phyloP scores from a whole-genome alignment of 345 rosid species.

The Camelina laxa region DNA sequence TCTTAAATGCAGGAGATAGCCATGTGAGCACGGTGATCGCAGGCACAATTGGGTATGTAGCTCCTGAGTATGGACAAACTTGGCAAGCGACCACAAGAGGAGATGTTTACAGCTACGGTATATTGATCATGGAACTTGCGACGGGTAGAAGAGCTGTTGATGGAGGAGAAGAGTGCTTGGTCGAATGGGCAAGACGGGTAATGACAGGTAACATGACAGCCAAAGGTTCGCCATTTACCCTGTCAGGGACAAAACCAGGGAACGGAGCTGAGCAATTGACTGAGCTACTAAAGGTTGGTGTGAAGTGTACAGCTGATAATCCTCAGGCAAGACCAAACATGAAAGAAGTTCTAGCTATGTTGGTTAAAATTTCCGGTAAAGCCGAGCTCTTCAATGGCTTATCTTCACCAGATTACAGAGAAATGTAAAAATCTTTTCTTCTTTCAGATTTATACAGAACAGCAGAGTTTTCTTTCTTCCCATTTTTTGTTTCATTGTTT shows the following conservation, averaged over 20 bases:
- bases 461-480: constrained; percentile 24
- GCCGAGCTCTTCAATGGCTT: constrained; percentile 47
- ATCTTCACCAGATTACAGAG: constrained; percentile 44
- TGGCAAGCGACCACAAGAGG: constrained; percentile 95
- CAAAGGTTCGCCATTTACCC: constrained; percentile 51
- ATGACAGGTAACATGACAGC: constrained; percentile 50
- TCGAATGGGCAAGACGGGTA: constrained; percentile 83
- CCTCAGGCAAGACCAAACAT: constrained; percentile 90
- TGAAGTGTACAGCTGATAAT: constrained; percentile 72
- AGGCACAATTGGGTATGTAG: constrained; percentile 91
- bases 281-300: constrained; percentile 65
- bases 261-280: constrained; percentile 71
- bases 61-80: constrained; percentile 95
- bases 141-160: constrained; percentile 87
- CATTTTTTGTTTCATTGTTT: constrained; percentile 34
- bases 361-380: constrained; percentile 54
- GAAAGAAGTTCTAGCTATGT: constrained; percentile 78
- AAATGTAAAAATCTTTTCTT: constrained; percentile 40
- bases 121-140: constrained; percentile 83
- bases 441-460: constrained; percentile 30
- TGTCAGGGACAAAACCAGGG: constrained; percentile 67
- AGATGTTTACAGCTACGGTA: constrained; percentile 93
- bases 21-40: constrained; percentile 94
- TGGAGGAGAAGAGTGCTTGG: constrained; percentile 90
- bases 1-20: constrained; percentile 69